phyloP scores from a whole-genome alignment of 1,284 basidiomycete genomes.

The Austroboletus niveus region DNA sequence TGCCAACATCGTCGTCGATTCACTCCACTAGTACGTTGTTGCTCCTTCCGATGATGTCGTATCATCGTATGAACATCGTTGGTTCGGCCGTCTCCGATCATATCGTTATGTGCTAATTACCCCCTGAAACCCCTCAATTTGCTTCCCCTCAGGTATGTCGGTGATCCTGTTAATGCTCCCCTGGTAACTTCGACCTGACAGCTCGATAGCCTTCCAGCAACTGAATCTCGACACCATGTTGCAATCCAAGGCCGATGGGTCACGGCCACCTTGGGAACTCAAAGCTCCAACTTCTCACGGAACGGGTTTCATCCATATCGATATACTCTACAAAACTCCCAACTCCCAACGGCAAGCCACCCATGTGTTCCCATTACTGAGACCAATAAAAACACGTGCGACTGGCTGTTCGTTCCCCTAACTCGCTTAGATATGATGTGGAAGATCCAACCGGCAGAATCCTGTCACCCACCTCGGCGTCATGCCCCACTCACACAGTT shows the following conservation, averaged over 20 bases:
- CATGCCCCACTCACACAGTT: background rate
- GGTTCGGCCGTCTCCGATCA: conserved; percentile 2
- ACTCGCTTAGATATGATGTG: background rate
- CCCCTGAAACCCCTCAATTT: conserved; percentile 7
- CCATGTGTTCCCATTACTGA: background rate
- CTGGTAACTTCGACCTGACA: background rate
- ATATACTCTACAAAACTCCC: background rate
- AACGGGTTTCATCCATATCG: background rate
- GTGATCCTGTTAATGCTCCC: background rate
- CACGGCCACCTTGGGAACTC: background rate
- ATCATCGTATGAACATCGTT: background rate
- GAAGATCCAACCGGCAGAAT: background rate
- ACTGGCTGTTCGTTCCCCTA: background rate
- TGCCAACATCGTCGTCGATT: background rate
- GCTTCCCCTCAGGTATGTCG: background rate
- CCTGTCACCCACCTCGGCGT: background rate
- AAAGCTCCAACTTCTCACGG: background rate
- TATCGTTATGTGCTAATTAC: background rate
- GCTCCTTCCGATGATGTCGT: conserved; percentile 1
- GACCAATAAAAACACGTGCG: background rate
- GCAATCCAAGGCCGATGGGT: background rate
- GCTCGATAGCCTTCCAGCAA: background rate
- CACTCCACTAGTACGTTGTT: background rate
- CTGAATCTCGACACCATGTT: background rate
- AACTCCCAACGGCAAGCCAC: background rate